phyloP scores from a whole-genome alignment of 306 rosid species.

The Castanospermum australe region DNA sequence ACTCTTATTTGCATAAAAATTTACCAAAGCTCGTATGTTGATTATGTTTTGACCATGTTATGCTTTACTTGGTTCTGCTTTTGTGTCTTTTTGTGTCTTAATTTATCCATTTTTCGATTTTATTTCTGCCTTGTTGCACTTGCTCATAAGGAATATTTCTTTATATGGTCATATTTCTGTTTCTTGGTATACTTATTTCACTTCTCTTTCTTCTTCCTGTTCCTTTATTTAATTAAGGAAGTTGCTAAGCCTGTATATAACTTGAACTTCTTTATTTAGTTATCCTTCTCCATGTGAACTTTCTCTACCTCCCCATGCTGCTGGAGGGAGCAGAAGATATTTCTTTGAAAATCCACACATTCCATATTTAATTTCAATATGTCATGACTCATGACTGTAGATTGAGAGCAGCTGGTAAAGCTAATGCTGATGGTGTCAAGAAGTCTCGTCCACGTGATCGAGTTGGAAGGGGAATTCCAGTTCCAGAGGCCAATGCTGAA shows the following conservation, averaged over 20 bases:
- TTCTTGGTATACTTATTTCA: not conserved
- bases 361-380: slow-evolving; percentile 29
- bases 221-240: not conserved
- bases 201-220: not conserved
- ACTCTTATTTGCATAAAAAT: not conserved
- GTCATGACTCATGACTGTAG: slow-evolving; percentile 55
- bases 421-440: slow-evolving; percentile 78
- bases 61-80: not conserved
- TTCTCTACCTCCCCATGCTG: not conserved
- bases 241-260: not conserved
- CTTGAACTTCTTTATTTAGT: not conserved
- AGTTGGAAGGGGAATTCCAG: slow-evolving; percentile 72
- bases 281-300: not conserved
- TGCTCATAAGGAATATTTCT: not conserved
- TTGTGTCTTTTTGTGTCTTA: not conserved
- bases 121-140: not conserved
- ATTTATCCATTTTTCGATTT: not conserved
- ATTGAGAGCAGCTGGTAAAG: slow-evolving; percentile 84
- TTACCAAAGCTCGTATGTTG: not conserved
- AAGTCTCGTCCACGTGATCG: slow-evolving; percentile 84
- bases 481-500: slow-evolving; percentile 94
- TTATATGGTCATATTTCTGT: not conserved
- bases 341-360: slow-evolving; percentile 1
- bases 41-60: not conserved
- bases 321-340: not conserved